Percentiles rank a stretch among this genome's conserved stretches.
Evolutionary conservation across 345 rosid species (phyloP).

Genomic region (Lepidium africanum): DNA sequence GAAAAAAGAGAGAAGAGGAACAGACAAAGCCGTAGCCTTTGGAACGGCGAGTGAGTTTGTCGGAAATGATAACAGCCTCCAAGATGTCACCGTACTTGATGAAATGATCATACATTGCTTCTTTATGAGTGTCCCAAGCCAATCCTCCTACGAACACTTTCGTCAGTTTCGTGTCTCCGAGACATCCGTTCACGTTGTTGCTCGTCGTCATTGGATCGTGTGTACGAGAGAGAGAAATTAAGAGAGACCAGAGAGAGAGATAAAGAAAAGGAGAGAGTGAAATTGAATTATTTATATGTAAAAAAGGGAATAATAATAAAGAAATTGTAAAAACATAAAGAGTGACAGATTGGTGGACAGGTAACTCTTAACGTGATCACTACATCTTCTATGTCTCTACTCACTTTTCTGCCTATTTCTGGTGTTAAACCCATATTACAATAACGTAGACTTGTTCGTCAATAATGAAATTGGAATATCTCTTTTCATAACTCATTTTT

Average conservation of each 20-base stretch:
- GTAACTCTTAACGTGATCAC: constrained; percentile 41
- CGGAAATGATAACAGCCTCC: constrained; percentile 92
- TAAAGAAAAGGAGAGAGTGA: constrained; percentile 18
- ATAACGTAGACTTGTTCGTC: too few relatives aligned
- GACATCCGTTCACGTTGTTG: constrained; percentile 45
- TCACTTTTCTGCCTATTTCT: not conserved
- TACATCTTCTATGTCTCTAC: constrained; percentile 7
- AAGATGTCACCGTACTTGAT: constrained; percentile 87
- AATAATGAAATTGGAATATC: too few relatives aligned
- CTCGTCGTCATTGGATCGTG: constrained; percentile 33
- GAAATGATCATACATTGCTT: constrained; percentile 74
- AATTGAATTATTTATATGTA: not conserved
- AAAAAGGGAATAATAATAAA: constrained; percentile 27
- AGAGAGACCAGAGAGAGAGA: not conserved
- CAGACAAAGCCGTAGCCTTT: constrained; percentile 97
- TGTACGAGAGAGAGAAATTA: not conserved
- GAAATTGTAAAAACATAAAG: constrained; percentile 36
- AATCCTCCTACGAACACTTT: constrained; percentile 96
- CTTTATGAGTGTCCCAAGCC: constrained; percentile 95
- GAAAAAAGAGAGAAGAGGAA: not conserved
- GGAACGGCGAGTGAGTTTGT: constrained; percentile 88
- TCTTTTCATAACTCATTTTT: too few relatives aligned
- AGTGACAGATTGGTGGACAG: constrained; percentile 55
- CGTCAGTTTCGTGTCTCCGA: constrained; percentile 89
- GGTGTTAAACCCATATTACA: not conserved